Conservation (phyloP, 257 asterid genomes). For the Przewalskia tangutica region DNA sequence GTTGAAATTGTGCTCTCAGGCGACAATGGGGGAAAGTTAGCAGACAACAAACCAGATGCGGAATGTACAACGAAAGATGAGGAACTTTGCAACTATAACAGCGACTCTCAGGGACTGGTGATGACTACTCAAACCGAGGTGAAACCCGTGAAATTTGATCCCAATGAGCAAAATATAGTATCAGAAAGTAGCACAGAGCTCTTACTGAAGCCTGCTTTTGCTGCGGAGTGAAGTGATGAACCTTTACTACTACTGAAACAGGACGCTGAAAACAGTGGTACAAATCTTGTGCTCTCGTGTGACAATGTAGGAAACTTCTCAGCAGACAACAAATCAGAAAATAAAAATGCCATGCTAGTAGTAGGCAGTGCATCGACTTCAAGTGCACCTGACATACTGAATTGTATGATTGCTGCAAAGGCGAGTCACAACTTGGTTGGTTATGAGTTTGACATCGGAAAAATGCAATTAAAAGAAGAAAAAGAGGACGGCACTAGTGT, state of each 20-base stretch:
- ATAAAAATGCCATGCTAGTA: conserved; percentile 4
- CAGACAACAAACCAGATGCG: not conserved
- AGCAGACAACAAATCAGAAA: conserved; percentile 8
- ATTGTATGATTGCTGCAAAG: not conserved
- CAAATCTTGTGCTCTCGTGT: not conserved
- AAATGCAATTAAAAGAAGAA: conserved; percentile 3
- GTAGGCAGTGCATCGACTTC: conserved; percentile 3
- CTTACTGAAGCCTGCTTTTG: not conserved
- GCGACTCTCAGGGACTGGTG: no score
- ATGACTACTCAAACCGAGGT: not conserved
- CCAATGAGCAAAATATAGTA: conserved; percentile 1
- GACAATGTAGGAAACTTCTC: not conserved
- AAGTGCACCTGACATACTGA: not conserved
- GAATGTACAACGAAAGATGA: conserved; percentile 7
- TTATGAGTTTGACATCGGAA: not conserved
- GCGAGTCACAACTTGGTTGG: not conserved
- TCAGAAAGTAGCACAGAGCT: conserved; percentile 9
- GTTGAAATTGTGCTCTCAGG: not conserved
- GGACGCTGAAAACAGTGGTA: conserved; percentile 11
- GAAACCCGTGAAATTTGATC: conserved; percentile 18
- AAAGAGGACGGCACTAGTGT: conserved; percentile 2
- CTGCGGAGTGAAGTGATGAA: not conserved
- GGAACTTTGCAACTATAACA: no score
- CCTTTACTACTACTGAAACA: not conserved
- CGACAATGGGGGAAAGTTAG: not conserved